Evolutionary conservation across 208 protist genomes (phyloP).

Genomic region (Acanthamoeba comandoni): DNA sequence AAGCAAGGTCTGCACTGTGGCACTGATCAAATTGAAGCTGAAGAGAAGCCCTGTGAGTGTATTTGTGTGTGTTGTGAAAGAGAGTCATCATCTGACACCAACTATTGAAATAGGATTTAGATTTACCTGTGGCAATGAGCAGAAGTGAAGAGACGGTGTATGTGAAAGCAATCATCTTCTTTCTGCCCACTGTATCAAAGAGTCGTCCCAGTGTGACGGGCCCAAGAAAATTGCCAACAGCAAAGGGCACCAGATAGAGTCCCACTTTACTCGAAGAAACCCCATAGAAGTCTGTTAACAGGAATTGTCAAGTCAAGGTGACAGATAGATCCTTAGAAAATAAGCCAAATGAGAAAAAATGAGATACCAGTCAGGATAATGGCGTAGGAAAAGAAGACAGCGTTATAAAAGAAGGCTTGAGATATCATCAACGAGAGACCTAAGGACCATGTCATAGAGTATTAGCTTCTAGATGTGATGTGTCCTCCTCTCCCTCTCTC

Average conservation of each 20-base stretch:
- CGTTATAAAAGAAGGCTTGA: constrained; percentile 60
- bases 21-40: constrained; percentile 34
- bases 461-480: too few relatives aligned
- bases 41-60: constrained; percentile 44
- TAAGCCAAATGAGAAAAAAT: neutral
- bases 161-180: constrained; percentile 73
- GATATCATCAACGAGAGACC: constrained; percentile 26
- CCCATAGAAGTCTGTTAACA: constrained; percentile 27
- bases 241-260: neutral
- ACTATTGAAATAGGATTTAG: neutral
- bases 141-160: constrained; percentile 71
- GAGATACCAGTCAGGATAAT: constrained; percentile 48
- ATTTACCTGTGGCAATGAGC: neutral
- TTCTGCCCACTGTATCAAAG: constrained; percentile 68
- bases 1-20: constrained; percentile 53
- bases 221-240: constrained; percentile 26
- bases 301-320: too few relatives aligned
- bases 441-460: too few relatives aligned
- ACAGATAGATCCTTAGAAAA: neutral
- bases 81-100: constrained; percentile 2
- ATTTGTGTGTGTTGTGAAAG: too few relatives aligned
- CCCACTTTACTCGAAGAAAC: neutral
- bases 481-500: too few relatives aligned
- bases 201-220: constrained; percentile 26
- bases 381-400: constrained; percentile 61